Evolutionary conservation across 1,284 basidiomycete species (phyloP).

Genomic region (Porogramme epimiltina): DNA sequence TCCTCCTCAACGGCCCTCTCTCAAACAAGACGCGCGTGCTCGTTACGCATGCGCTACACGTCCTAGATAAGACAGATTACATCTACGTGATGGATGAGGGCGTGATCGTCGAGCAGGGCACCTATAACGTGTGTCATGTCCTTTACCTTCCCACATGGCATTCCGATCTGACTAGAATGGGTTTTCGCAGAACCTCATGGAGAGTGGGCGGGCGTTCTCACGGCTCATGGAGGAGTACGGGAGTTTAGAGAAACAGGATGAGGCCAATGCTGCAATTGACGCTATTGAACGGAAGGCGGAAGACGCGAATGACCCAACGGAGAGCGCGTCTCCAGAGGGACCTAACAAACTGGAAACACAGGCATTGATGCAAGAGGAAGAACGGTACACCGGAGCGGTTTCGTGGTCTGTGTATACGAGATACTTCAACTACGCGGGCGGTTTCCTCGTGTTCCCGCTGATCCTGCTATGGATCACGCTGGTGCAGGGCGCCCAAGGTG

Average conservation of each 20-base stretch:
- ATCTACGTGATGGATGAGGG: slow-evolving; percentile 80
- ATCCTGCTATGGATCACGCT: slow-evolving; percentile 36
- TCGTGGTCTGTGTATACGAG: slow-evolving; percentile 35
- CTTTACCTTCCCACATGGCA: no score
- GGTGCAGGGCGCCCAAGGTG: slow-evolving; percentile 34
- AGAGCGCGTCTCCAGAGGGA: not conserved
- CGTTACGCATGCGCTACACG: slow-evolving; percentile 76
- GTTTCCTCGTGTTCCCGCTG: slow-evolving; percentile 39
- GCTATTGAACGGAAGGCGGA: not conserved
- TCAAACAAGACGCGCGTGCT: slow-evolving; percentile 67
- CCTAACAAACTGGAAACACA: not conserved
- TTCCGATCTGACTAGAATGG: no score
- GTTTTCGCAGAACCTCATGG: slow-evolving; percentile 48
- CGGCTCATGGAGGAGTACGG: slow-evolving; percentile 67
- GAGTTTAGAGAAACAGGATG: slow-evolving; percentile 27
- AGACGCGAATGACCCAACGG: not conserved
- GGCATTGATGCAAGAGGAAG: slow-evolving; percentile 40
- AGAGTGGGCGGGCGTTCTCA: slow-evolving; percentile 53
- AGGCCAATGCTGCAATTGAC: slow-evolving; percentile 21
- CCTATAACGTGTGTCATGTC: slow-evolving; percentile 48
- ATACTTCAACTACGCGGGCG: slow-evolving; percentile 50
- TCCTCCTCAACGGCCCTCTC: slow-evolving; percentile 58
- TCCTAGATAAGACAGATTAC: slow-evolving; percentile 67
- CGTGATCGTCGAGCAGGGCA: slow-evolving; percentile 62
- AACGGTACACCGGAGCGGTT: slow-evolving; percentile 37